A percentile compares a stretch with the other conserved stretches of the same genome.
phyloP scores from a whole-genome alignment of 2,329 filamentous ascomycete genomes.

The Alternaria burnsii region DNA sequence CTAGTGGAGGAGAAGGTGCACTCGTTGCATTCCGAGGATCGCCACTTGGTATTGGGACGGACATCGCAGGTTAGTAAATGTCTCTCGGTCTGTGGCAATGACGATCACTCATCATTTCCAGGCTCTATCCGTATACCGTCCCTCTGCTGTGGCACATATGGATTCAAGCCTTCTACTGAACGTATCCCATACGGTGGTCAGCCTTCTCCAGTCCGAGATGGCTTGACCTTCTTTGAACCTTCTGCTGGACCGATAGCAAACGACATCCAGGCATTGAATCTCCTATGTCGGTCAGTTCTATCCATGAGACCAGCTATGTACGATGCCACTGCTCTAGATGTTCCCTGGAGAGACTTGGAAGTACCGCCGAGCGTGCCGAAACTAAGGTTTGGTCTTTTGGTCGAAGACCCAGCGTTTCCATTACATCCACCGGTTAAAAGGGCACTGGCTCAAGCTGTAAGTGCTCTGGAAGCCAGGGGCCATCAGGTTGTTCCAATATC shows the following conservation, averaged over 20 bases:
- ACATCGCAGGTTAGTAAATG: slow-evolving; percentile 55
- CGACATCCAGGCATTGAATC: slow-evolving; percentile 2
- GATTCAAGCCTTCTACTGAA: slow-evolving; percentile 61
- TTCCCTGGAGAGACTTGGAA: slow-evolving; percentile 7
- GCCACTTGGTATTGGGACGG: slow-evolving; percentile 67
- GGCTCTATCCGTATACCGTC: slow-evolving; percentile 58
- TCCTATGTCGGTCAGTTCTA: slow-evolving; percentile 4
- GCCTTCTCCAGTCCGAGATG: not conserved
- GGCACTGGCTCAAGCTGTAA: slow-evolving; percentile 3
- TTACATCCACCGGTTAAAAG: slow-evolving; percentile 16
- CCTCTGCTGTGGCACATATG: slow-evolving; percentile 61
- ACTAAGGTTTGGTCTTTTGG: slow-evolving; percentile 11
- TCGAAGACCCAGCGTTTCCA: slow-evolving; percentile 9
- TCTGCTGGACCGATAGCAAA: slow-evolving; percentile 12
- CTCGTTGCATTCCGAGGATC: slow-evolving; percentile 67
- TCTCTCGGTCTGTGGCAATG: not conserved
- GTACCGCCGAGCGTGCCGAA: not conserved
- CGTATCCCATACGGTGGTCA: slow-evolving; percentile 55
- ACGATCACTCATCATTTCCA: not conserved
- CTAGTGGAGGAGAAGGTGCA: slow-evolving; percentile 70
- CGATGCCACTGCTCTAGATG: slow-evolving; percentile 7
- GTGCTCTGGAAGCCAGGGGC: slow-evolving; percentile 6
- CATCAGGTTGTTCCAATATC: slow-evolving; percentile 5
- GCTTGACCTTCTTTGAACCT: slow-evolving; percentile 9
- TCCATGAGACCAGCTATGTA: slow-evolving; percentile 9